Base-by-base conservation (phyloP, 352 stramenopile genomes). In the Globisporangium rhizosaccharum region DNA sequence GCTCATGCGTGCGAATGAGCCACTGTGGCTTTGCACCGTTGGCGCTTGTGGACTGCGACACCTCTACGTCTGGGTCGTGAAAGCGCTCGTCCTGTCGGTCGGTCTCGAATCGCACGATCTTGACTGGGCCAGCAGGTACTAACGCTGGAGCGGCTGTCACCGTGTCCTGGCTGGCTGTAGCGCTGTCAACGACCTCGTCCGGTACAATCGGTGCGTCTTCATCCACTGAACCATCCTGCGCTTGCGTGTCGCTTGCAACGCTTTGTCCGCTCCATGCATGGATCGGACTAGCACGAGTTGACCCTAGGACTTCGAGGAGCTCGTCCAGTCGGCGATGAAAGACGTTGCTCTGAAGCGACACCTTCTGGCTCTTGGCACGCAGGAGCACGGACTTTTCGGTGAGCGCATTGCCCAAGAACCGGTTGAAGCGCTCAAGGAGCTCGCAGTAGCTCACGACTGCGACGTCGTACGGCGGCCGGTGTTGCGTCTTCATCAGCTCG, bases 21-120 rank as follows among this genome's bases (percentile, higher is more conserved):
- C 46, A 51, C n/a, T 25, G 20, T 23, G 47, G 33, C 25, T 8
- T 28, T 23, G 33, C 8, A 17, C n/a, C 3, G 3, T 18, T 10
- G n/a, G 10, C 28, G n/a, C 42, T 59, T 44, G 14, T 59, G 23
- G 5, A n/a, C 44, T 37, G 47, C 8, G n/a, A 4, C 15, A 11
- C 30, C 25, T 42, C 41, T n/a, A 42, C 28, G 23, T 51, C 10
- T 26, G 37, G 44, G 28, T 20, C 11, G 30, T 36, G 5, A 36
- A 36, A 36, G 30, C 30, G 30, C 30, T 36, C 30, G 30, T 36
- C 30, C 25, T 52, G 15, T 44, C 50, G 30, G 10, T 45, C 30
- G 25, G 18, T 20, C 44, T 55, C 18, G 50, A 55, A 55, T 25
- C 50, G 50, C 30, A 44, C 14, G 50, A 55, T 55, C 50, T 23